phyloP scores from a whole-genome alignment of 2,329 filamentous ascomycete genomes.

The Fusarium napiforme region DNA sequence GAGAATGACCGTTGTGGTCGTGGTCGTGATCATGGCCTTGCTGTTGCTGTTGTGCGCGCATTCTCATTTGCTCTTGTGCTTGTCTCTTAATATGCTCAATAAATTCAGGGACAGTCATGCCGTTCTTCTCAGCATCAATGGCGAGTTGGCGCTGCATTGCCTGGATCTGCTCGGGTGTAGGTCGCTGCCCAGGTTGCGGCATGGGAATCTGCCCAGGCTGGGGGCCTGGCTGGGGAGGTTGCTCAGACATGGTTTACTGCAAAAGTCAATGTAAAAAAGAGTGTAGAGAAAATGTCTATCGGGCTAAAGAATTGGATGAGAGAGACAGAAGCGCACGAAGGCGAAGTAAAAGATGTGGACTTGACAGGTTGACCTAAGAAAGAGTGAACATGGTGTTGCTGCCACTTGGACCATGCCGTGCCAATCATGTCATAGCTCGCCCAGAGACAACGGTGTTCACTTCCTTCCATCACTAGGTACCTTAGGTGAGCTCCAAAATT shows the following conservation, averaged over 20 bases:
- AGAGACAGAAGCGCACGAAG: slow-evolving; percentile 22
- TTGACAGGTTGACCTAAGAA: slow-evolving; percentile 24
- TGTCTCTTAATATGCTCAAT: slow-evolving; percentile 74
- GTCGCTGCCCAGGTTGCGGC: slow-evolving; percentile 59
- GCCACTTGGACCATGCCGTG: slow-evolving; percentile 39
- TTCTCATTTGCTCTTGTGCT: slow-evolving; percentile 61
- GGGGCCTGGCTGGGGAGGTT: slow-evolving; percentile 44
- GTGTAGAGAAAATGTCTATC: slow-evolving; percentile 24
- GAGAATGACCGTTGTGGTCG: slow-evolving; percentile 13
- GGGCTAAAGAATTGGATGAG: slow-evolving; percentile 15
- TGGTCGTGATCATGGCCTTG: slow-evolving; percentile 44
- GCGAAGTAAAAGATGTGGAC: slow-evolving; percentile 24
- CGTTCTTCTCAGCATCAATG: slow-evolving; percentile 83
- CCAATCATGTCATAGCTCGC: slow-evolving; percentile 42
- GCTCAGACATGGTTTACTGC: slow-evolving; percentile 45
- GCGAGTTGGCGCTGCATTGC: slow-evolving; percentile 86
- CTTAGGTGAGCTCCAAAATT: slow-evolving; percentile 15
- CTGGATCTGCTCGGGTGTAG: slow-evolving; percentile 85
- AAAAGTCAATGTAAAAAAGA: slow-evolving; percentile 23
- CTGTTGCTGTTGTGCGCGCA: slow-evolving; percentile 58
- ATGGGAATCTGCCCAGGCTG: slow-evolving; percentile 48
- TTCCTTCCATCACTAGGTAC: slow-evolving; percentile 34
- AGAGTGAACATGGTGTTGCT: slow-evolving; percentile 33
- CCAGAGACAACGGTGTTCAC: slow-evolving; percentile 53
- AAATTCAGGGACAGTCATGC: slow-evolving; percentile 87